Base-by-base conservation (phyloP, 495 filamentous ascomycete genomes). In the Hyaloscypha variabilis region DNA sequence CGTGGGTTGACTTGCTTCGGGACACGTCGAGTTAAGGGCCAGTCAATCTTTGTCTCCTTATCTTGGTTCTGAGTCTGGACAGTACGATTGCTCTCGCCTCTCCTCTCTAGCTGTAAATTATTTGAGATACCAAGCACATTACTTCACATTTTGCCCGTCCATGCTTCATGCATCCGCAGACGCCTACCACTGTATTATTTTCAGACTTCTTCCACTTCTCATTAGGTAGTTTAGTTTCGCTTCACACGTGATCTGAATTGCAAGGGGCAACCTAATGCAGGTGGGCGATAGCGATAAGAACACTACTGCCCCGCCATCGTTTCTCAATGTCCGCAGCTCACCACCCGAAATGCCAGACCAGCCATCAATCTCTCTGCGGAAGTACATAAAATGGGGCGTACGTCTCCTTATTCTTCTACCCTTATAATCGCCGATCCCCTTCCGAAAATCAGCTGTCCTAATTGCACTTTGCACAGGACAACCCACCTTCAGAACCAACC, bases 351-450 rank as follows among this genome's bases (percentile, higher is more conserved):
- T 55, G 54, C 24, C 53, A 60, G 29, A 17, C 29, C 26, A 25
- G 8, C 58, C 67, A 0, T 70, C 52, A 8, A 60, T 68, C 13
- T 68, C 66, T 6, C 23, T 66, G 3, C 66, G 69, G 2, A 71
- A 71, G 28, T 69, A 39, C 21, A 66, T 68, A 11, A 63, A 67
- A 60, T 69, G 69, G 66, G 58, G 66, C 53, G 66, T 68, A 63
- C 25, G 66, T 64, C 6, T 14, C 54, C 26, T 28, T 52, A 4
- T 8, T 21, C 19, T 19, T 24, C 17, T 23, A 6, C 28, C 34
- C 21, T n/a, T n/a, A n/a, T n/a, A n/a, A n/a, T n/a, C n/a, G n/a
- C n/a, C n/a, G n/a, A n/a, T n/a, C n/a, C n/a, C n/a, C n/a, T n/a
- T n/a, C n/a, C n/a, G n/a, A n/a, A n/a, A n/a, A n/a, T n/a, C n/a